Evolutionary conservation across 2,329 filamentous ascomycete species (phyloP).

Genomic region (Fusarium multiceps): DNA sequence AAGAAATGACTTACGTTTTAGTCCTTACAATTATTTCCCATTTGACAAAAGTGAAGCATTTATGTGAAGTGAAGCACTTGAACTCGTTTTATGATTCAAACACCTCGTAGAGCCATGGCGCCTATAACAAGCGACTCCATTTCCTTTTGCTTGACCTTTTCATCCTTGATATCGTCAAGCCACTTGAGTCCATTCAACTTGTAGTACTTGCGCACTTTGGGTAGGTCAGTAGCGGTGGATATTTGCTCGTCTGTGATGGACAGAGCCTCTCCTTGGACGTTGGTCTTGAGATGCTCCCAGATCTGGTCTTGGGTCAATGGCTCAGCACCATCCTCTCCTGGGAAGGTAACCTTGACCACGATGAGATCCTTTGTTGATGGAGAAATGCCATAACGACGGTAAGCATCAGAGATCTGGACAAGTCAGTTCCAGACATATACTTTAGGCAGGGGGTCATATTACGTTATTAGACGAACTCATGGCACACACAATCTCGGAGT

Average conservation of each 20-base stretch:
- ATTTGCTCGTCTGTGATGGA: conserved; percentile 74
- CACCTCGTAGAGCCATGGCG: conserved; percentile 72
- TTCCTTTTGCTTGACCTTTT: conserved; percentile 60
- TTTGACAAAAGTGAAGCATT: not conserved
- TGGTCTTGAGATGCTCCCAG: conserved; percentile 67
- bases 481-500: conserved; percentile 87
- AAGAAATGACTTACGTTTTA: conserved; percentile 47
- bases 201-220: conserved; percentile 84
- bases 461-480: conserved; percentile 88
- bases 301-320: conserved; percentile 59
- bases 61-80: not conserved
- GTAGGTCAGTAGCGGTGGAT: conserved; percentile 68
- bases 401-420: conserved; percentile 85
- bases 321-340: conserved; percentile 57
- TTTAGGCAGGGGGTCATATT: conserved; percentile 19
- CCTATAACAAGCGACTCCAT: conserved; percentile 78
- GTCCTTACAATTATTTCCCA: conserved; percentile 14
- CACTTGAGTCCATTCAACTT: conserved; percentile 76
- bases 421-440: conserved; percentile 14
- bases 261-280: conserved; percentile 70
- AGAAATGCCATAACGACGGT: conserved; percentile 85
- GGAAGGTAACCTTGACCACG: conserved; percentile 79
- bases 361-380: conserved; percentile 78
- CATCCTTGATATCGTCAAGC: conserved; percentile 59
- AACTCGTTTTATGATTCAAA: conserved; percentile 39